A percentile compares a stretch with the other conserved stretches of the same genome.
Evolutionary conservation across 2,329 filamentous ascomycete genomes (phyloP).

Genomic region (Hypoxylon sp.): DNA sequence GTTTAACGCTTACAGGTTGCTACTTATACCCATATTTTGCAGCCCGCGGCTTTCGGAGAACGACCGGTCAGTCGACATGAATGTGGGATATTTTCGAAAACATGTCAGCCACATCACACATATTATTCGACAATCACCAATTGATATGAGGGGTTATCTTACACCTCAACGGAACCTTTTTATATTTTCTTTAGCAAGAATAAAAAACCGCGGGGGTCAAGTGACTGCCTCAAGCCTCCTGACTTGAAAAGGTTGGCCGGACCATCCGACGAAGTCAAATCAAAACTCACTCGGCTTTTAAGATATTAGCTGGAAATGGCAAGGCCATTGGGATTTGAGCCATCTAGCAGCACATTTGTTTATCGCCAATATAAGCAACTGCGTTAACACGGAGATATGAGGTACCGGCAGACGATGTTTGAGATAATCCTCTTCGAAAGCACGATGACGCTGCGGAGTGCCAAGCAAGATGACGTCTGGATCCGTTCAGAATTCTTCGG

Average conservation of each 20-base stretch:
- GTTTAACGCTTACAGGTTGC: constrained; percentile 6
- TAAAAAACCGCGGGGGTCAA: constrained; percentile 26
- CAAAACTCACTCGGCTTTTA: constrained; percentile 4
- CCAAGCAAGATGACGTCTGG: constrained; percentile 42
- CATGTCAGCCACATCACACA: constrained; percentile 16
- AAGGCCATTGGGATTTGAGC: constrained; percentile 14
- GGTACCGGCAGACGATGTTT: constrained; percentile 11
- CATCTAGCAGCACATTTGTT: constrained; percentile 13
- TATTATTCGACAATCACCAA: constrained; percentile 32
- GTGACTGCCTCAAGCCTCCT: constrained; percentile 22
- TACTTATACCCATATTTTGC: constrained; percentile 7
- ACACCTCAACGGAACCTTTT: constrained; percentile 4
- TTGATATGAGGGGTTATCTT: constrained; percentile 29
- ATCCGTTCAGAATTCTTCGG: constrained; percentile 15
- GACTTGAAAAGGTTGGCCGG: constrained; percentile 24
- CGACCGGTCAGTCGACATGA: constrained; percentile 11
- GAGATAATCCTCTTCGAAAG: constrained; percentile 14
- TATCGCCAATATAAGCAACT: constrained; percentile 10
- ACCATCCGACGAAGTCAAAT: constrained; percentile 20
- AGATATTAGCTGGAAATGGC: constrained; percentile 17
- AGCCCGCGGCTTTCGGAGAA: constrained; percentile 6
- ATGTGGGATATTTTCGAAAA: constrained; percentile 22
- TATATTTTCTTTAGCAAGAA: constrained; percentile 4
- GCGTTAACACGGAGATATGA: constrained; percentile 20
- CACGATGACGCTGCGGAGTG: constrained; percentile 28